Evolutionary conservation across 1,139 yeast genomes (phyloP), one percentile per base, ranked within the genome.

Genomic region (Geotrichum citri-aurantii): DNA sequence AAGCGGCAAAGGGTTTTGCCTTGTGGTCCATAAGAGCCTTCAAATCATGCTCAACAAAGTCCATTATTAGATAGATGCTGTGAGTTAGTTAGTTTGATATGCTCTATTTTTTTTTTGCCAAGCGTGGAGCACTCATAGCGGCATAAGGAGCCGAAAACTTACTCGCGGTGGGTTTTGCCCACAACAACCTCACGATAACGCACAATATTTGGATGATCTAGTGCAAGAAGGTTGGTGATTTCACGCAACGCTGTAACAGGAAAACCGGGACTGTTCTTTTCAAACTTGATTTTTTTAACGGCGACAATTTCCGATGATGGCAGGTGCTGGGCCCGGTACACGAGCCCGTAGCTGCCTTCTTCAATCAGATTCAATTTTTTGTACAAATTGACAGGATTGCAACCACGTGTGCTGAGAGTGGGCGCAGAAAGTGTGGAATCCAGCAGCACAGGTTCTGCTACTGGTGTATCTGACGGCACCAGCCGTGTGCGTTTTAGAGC

Each of bases 231-330:
- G 10, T 88, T 85, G 10, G 85, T 80, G 56, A 89, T 87, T 69
- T 91, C 97, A 63, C 97, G 77, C 73, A 88, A 81, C 19, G 96
- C 93, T 0, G 96, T 88, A 3, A 90, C 82, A 0, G 96, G 96
- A 68, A 90, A 87, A 11, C 89, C 89, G 63, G 82, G 56, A 11
- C 59, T 85, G 48, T 82, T 71, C 65, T 82, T 86, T 8, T 79
- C 71, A 63, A 82, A 85, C 61, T 87, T 71, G 54, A 85, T 72
- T 65, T 78, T 78, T 65, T 85, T 85, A 65, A 85, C 72, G 1
- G 89, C 90, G 26, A 84, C 86, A 61, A 74, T 70, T 58, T 80
- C 82, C 6, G 78, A 76, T 0, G 86, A 82, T 4, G 74, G 67
- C 27, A 73, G 69, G 61, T 84, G 81, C 51, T 72, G 73, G 6